Evolutionary conservation across 768 basidiomycete genomes (phyloP).

Genomic region (Kwoniella heveanensis): DNA sequence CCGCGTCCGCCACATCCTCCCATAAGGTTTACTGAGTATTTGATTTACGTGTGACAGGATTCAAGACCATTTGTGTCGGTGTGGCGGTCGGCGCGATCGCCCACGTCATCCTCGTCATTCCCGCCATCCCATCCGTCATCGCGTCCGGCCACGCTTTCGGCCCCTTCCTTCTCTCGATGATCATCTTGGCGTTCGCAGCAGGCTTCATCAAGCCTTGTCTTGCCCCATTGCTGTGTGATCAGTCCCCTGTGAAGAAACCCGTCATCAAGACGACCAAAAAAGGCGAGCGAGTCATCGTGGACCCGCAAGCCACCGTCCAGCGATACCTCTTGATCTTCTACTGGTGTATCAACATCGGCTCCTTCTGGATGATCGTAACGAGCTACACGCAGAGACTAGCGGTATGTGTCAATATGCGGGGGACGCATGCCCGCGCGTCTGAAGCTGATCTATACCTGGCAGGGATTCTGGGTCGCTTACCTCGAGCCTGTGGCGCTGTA

Average conservation of each 20-base stretch:
- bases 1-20: no score
- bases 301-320: constrained; percentile 49
- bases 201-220: constrained; percentile 56
- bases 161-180: constrained; percentile 44
- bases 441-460: no score
- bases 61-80: constrained; percentile 52
- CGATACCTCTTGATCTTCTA: constrained; percentile 52
- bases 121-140: constrained; percentile 49
- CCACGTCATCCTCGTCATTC: constrained; percentile 52
- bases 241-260: constrained; percentile 48
- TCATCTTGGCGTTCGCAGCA: constrained; percentile 52
- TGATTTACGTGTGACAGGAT: constrained; percentile 22
- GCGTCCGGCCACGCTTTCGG: constrained; percentile 29
- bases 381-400: constrained; percentile 48
- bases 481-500: constrained; percentile 48
- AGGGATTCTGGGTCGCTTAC: constrained; percentile 51
- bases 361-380: constrained; percentile 51
- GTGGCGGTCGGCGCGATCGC: constrained; percentile 45
- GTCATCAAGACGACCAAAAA: constrained; percentile 35
- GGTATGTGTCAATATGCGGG: constrained; percentile 10
- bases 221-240: constrained; percentile 54
- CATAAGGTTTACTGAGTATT: no score
- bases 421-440: no score
- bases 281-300: constrained; percentile 52
- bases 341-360: constrained; percentile 52